These are phyloP conservation scores for Xylaria sp. DNA, from an alignment of 2,329 filamentous ascomycete genomes.

Conservation along the genomic window DNA sequence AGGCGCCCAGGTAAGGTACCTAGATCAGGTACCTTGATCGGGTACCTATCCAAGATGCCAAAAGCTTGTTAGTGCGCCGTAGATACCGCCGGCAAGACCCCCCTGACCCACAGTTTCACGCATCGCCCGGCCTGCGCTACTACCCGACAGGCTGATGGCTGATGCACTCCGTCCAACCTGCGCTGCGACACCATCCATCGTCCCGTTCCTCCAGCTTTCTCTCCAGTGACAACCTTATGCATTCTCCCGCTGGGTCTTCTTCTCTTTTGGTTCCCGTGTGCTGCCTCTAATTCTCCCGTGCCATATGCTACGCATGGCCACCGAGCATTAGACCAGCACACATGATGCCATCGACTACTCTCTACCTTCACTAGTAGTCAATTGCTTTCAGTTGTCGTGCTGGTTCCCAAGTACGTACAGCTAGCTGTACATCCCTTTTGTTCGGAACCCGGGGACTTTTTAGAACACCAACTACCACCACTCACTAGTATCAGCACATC, in stretches of 20 bases:
- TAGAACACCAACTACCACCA: conserved; percentile 20
- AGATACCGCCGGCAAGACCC: conserved; percentile 14
- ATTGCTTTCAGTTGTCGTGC: conserved; percentile 16
- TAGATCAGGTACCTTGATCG: no score
- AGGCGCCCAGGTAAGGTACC: no score
- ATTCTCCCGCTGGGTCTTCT: conserved; percentile 24
- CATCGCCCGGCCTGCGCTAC: conserved; percentile 9
- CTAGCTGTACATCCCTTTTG: conserved; percentile 13
- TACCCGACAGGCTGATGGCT: no score
- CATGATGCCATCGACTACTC: conserved; percentile 10
- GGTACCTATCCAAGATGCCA: background rate
- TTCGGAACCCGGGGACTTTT: conserved; percentile 8
- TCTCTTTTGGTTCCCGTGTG: conserved; percentile 12
- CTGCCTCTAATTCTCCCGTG: conserved; percentile 13
- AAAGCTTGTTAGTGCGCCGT: conserved; percentile 10
- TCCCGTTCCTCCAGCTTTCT: conserved; percentile 26
- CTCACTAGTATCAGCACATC: conserved; percentile 21
- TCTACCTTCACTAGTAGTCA: conserved; percentile 12
- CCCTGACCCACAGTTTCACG: conserved; percentile 22
- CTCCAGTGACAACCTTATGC: conserved; percentile 16
- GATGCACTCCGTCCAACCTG: conserved; percentile 16
- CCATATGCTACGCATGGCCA: conserved; percentile 3
- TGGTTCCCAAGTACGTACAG: conserved; percentile 12
- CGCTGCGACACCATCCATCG: background rate
- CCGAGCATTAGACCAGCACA: conserved; percentile 13